Evolutionary conservation across 108 stramenopile species (phyloP).

Genomic region (Nannochloropsis gaditana): DNA sequence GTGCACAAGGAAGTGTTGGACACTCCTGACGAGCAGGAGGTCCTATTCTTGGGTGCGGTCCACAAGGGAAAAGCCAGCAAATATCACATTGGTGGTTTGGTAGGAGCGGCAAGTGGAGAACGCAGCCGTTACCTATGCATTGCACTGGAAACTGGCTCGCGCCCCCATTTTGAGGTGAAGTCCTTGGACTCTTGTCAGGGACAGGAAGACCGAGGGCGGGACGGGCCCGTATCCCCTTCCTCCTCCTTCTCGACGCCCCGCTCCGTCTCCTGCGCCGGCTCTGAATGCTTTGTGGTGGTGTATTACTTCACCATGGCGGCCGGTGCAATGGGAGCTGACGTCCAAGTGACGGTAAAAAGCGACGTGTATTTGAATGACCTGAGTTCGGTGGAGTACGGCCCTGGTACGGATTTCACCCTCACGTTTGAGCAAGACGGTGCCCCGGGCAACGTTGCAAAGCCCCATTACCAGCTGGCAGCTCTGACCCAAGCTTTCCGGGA

Average conservation of each 20-base stretch:
- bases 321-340: not conserved
- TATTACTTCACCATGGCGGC: not conserved
- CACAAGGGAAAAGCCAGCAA: slow-evolving; percentile 7
- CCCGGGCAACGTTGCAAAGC: not conserved
- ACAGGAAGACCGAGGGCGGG: not conserved
- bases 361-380: slow-evolving; percentile 14
- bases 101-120: not conserved
- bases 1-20: slow-evolving; percentile 12
- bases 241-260: not conserved
- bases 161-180: not conserved
- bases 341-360: not conserved
- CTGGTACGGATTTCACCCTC: slow-evolving; percentile 12
- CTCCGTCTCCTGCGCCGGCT: not conserved
- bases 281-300: not conserved
- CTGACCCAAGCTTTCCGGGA: not conserved
- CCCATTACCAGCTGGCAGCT: not conserved
- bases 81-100: not conserved
- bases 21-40: not conserved
- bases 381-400: not conserved
- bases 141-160: slow-evolving; percentile 5
- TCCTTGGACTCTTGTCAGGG: not conserved
- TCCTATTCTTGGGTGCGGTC: not conserved
- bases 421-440: not conserved
- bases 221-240: not conserved
- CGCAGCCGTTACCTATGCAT: not conserved